A percentile compares a stretch with the other conserved stretches of the same genome.
phyloP scores from a whole-genome alignment of 2,329 filamentous ascomycete species.

The Epichloe festucae region DNA sequence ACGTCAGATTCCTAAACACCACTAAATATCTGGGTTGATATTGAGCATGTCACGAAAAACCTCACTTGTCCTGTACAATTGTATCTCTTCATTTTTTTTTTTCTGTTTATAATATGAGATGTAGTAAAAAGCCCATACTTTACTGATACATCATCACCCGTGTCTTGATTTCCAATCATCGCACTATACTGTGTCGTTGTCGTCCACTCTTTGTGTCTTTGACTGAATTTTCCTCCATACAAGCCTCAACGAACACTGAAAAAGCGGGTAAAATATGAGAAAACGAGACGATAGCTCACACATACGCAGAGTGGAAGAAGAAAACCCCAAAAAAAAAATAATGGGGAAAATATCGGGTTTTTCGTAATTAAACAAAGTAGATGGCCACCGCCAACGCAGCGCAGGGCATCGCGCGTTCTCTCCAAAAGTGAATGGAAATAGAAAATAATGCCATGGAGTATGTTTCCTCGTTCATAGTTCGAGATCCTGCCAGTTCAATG shows the following conservation, averaged over 20 bases:
- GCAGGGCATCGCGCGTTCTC: constrained; percentile 8
- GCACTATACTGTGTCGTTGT: not conserved
- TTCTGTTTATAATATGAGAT: no score
- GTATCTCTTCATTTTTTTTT: no score
- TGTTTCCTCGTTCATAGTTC: constrained; percentile 2
- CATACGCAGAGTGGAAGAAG: not conserved
- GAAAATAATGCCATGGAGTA: constrained; percentile 15
- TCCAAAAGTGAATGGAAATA: constrained; percentile 4
- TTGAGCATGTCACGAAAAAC: no score
- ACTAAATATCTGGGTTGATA: not conserved
- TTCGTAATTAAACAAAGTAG: constrained; percentile 42
- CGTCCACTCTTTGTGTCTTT: not conserved
- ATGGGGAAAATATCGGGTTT: constrained; percentile 15
- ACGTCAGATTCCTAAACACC: not conserved
- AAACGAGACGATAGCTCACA: not conserved
- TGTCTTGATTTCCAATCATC: not conserved
- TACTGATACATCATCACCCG: not conserved
- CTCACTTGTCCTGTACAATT: no score
- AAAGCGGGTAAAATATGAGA: not conserved
- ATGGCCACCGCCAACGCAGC: constrained; percentile 27
- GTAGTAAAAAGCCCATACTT: not conserved
- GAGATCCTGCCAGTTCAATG: constrained; percentile 1
- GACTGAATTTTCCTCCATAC: not conserved
- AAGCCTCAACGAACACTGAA: constrained; percentile 1
- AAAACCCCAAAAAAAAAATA: not conserved